Conservation (phyloP, 2,329 filamentous ascomycete genomes). For the Fusarium agapanthi region DNA sequence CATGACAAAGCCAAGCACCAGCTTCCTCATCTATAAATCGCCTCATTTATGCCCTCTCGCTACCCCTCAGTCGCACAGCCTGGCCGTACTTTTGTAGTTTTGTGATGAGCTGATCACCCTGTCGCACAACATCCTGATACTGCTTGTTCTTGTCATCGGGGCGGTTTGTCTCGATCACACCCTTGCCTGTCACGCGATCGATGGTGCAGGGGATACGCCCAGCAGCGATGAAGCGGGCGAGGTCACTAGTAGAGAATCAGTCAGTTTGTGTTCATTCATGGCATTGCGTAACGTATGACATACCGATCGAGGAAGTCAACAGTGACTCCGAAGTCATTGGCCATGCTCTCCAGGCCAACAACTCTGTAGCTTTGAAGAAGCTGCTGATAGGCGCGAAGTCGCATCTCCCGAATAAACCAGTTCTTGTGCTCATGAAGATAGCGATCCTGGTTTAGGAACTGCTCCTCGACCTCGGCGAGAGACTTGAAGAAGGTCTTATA, state of each 20-base stretch:
- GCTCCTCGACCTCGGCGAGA: slow-evolving; percentile 88
- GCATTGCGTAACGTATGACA: slow-evolving; percentile 44
- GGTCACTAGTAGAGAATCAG: slow-evolving; percentile 67
- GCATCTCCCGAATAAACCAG: slow-evolving; percentile 99
- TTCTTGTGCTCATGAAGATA: slow-evolving; percentile 95
- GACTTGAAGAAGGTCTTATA: slow-evolving; percentile 95
- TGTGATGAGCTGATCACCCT: slow-evolving; percentile 96
- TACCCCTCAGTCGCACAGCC: slow-evolving; percentile 90
- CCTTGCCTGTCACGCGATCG: slow-evolving; percentile 94
- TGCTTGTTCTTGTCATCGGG: slow-evolving; percentile 99
- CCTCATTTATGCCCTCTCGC: slow-evolving; percentile 73
- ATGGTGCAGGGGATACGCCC: slow-evolving; percentile 97
- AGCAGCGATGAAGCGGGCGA: slow-evolving; percentile 95
- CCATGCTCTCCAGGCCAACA: slow-evolving; percentile 97
- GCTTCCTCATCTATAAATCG: neutral
- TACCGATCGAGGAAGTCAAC: slow-evolving; percentile 96
- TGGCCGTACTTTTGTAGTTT: slow-evolving; percentile 99
- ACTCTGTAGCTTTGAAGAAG: slow-evolving; percentile 96
- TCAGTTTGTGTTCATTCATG: neutral
- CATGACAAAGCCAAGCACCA: slow-evolving; percentile 19
- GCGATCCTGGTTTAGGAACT: slow-evolving; percentile 92
- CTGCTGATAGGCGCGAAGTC: slow-evolving; percentile 94
- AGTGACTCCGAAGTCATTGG: slow-evolving; percentile 93
- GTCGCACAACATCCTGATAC: slow-evolving; percentile 97
- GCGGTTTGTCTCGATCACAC: slow-evolving; percentile 96